These are phyloP conservation scores for Solidago caesia DNA, from an alignment of 129 eudicot species.

Conservation along the genomic window DNA sequence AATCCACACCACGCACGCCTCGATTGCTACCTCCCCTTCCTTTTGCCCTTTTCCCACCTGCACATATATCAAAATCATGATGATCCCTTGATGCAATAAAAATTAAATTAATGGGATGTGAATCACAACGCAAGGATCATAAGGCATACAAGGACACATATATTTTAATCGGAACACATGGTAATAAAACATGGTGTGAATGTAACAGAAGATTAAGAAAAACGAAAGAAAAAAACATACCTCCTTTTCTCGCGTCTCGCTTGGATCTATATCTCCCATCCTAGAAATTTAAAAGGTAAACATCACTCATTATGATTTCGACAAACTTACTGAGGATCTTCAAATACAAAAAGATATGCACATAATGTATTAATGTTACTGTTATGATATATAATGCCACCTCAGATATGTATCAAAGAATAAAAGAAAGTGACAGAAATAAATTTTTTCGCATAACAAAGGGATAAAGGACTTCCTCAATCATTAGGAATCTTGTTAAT, in stretches of 20 bases:
- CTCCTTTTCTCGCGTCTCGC: conserved; percentile 96
- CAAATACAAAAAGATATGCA: not conserved
- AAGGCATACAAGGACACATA: not conserved
- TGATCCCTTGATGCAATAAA: not conserved
- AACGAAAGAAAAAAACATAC: conserved; percentile 39
- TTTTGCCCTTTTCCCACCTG: conserved; percentile 96
- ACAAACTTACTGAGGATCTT: conserved; percentile 9
- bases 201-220: conserved; percentile 2
- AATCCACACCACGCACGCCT: conserved; percentile 99
- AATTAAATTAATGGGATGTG: not conserved
- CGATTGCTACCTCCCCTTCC: conserved; percentile 84
- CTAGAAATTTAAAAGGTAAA: conserved; percentile 49
- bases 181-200: not conserved
- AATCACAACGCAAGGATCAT: not conserved
- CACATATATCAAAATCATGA: conserved; percentile 29
- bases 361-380: not conserved
- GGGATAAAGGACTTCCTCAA: not conserved
- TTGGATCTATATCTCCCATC: conserved; percentile 98
- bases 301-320: conserved; percentile 34
- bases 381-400: conserved; percentile 9
- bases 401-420: not conserved
- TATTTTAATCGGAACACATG: not conserved
- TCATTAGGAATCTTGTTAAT: conserved; percentile 8
- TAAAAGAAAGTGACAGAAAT: not conserved
- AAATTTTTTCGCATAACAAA: not conserved